Base-by-base conservation (phyloP, 345 rosid species). In the Microthlaspi erraticum region DNA sequence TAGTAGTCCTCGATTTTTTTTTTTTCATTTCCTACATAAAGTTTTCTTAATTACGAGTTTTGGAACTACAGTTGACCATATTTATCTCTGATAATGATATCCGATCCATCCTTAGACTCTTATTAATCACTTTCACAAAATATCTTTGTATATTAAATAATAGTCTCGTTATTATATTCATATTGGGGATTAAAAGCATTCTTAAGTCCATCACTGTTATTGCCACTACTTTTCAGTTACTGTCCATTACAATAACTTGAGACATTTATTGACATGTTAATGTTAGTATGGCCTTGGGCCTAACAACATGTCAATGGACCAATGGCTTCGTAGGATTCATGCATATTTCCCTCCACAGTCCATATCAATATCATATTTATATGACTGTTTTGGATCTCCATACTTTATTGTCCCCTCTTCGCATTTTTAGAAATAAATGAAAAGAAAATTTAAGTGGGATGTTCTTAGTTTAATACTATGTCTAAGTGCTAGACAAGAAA, bases 321-420 rank as follows among this genome's bases (percentile, higher is more conserved):
- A 26, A 26, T 26, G 5, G 29, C 29, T 26, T 26, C 29, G 29
- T 26, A 26, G 29, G 29, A 26, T 26, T 26, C 29, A 26, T 26
- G 29, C 29, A 26, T 26, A 26, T 26, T 33, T 26, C 36, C 36
- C 8, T 31, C 37, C 58, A n/a, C 59, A 7, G 8, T 16, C 58
- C 58, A 52, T 34, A 1, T 52, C 37, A 26, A n/a, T 50, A 13
- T 52, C 37, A 26, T 29, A 52, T 12, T 52, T 31, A 52, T 31
- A 31, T 53, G 39, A 29, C 10, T 33, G 26, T 56, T 56, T 17
- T 34, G n/a, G 41, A 5, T 38, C 66, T 43, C 34, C 66, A 61
- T 61, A 61, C 66, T 19, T 14, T 2, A 29, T 2, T 61, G 66
- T 61, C 57, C 38, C 17, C 45, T 41, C 16, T 6, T 13, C 58